These are phyloP conservation scores for Melaleuca quinquenervia DNA, from an alignment of 345 rosid genomes.

Conservation along the genomic window DNA sequence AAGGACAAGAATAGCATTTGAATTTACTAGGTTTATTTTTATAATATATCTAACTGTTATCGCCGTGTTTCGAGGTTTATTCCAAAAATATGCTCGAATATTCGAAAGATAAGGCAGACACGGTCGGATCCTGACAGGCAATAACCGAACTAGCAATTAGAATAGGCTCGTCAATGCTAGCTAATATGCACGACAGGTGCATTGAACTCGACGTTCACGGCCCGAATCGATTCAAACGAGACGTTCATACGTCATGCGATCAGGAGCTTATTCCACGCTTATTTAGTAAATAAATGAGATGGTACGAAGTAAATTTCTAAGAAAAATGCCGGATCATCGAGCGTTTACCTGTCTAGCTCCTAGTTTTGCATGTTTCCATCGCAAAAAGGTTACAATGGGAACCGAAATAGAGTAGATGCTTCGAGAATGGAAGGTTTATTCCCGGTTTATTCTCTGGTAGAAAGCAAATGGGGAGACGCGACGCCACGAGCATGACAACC, in stretches of 20 bases:
- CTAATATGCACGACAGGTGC: background rate
- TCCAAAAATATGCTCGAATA: background rate
- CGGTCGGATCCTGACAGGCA: rapidly evolving
- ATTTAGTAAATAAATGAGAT: background rate
- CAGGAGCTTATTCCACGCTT: rapidly evolving
- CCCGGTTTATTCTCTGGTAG: background rate
- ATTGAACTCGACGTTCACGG: background rate
- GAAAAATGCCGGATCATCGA: background rate
- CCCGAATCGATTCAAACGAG: background rate
- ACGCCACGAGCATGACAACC: too few species aligned
- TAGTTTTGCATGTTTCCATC: background rate
- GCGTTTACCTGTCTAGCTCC: background rate
- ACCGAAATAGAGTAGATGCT: background rate
- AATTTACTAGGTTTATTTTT: background rate
- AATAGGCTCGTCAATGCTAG: background rate
- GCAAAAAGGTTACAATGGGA: background rate
- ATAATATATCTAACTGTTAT: rapidly evolving
- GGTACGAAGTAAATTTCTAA: background rate
- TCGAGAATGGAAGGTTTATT: background rate
- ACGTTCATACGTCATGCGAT: rapidly evolving
- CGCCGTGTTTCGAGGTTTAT: background rate
- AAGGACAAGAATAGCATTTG: background rate
- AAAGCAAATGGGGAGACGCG: too few species aligned
- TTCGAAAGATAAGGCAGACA: background rate
- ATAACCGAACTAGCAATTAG: background rate